Evolutionary conservation across 768 basidiomycete genomes (phyloP).

Genomic region (Calocera cornea): DNA sequence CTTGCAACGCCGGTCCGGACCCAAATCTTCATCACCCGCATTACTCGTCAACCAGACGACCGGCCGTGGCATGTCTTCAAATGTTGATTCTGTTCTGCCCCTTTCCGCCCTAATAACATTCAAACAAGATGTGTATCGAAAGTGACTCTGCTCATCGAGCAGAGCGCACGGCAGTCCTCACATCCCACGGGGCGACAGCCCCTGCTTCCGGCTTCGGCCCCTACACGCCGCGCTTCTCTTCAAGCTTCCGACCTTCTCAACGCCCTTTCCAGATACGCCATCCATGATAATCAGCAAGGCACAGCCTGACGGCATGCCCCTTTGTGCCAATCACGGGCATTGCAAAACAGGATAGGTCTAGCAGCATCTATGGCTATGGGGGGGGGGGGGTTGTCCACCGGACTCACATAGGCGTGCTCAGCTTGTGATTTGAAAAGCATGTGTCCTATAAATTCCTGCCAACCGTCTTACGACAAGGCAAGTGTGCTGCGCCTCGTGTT

Average conservation of each 20-base stretch:
- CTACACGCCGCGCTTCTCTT: not conserved
- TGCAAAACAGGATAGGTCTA: not conserved
- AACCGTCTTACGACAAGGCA: not conserved
- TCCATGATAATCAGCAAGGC: constrained; percentile 4
- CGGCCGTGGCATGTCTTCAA: not conserved
- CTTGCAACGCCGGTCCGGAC: not conserved
- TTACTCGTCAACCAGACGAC: not conserved
- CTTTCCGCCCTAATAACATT: not conserved
- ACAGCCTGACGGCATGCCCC: not conserved
- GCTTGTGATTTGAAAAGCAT: no score
- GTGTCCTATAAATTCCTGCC: not conserved
- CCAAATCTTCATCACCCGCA: not conserved
- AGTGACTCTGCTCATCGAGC: no score
- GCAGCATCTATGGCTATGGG: not conserved
- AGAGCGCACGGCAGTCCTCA: not conserved
- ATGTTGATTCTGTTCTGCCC: not conserved
- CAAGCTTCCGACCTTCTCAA: not conserved
- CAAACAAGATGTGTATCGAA: not conserved
- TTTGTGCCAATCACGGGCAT: not conserved
- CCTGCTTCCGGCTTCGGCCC: not conserved
- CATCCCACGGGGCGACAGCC: not conserved
- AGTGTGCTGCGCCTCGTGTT: not conserved
- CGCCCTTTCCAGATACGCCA: not conserved
- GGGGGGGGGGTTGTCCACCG: not conserved
- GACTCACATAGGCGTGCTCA: not conserved